Base-by-base conservation (phyloP, 2,329 filamentous ascomycete genomes). In the Diaporthe capsici region DNA sequence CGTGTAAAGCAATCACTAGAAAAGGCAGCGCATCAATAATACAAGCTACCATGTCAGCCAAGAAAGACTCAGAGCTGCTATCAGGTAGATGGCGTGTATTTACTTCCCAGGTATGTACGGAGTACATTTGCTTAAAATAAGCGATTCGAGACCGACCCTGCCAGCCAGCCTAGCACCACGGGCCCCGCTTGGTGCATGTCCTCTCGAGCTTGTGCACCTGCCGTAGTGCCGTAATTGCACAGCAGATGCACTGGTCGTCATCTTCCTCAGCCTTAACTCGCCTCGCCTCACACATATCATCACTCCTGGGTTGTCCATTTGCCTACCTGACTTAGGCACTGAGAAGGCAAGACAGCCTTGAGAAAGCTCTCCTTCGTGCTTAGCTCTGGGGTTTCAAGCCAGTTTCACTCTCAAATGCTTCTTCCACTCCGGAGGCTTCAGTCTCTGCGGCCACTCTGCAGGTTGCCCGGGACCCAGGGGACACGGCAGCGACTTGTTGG, bases 391-490 rank as follows among this genome's bases (percentile, higher is more conserved):
- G 5, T 25, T 51, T 15, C 63, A 51, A 17, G n/a, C 13, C 22
- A 51, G 6, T 20, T 20, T 51, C 13, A 5, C 37, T 68, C 47
- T 28, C 31, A 28, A 25, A 31, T 70, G 65, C 49, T 17, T 53
- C 51, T 55, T 20, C 34, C 37, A 42, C 1, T 4, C n/a, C 65
- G 17, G 49, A 55, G 65, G 34, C 65, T 70, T 37, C 65, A 65
- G 61, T 65, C 42, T 44, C 61, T 65, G 61, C 61, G 61, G 42
- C 28, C 42, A 49, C 42, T 65, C 39, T 49, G 61, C 61, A 65
- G 42, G 25, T 28, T 47, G 25, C 28, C 42, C 10, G 28, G 49
- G 28, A 65, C 42, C 7, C 49, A 28, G 37, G 34, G 22, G 12
- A 68, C 63, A 20, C 8, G 61, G 61, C 63, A 53, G 31, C 47